Evolutionary conservation across 495 filamentous ascomycete species (phyloP).

Genomic region (Daldinia caldariorum): DNA sequence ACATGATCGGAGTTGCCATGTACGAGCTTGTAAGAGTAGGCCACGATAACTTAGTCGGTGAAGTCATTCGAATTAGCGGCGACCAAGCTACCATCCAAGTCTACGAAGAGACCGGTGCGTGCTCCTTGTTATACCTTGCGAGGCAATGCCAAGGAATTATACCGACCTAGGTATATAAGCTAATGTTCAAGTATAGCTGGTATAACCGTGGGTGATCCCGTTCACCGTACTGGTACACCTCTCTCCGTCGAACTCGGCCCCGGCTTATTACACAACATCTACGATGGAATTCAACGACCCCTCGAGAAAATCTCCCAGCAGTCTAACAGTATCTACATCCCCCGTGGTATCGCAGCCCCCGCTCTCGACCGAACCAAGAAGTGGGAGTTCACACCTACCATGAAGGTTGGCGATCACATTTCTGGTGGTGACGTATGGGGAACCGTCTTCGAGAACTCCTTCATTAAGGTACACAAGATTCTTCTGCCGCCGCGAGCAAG

Average conservation of each 20-base stretch:
- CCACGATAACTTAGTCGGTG: conserved; percentile 87
- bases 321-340: conserved; percentile 92
- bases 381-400: conserved; percentile 92
- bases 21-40: conserved; percentile 98
- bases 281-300: conserved; percentile 98
- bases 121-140: not conserved
- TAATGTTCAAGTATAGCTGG: conserved; percentile 69
- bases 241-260: conserved; percentile 97
- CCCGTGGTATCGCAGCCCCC: conserved; percentile 90
- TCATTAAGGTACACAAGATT: conserved; percentile 95
- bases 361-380: conserved; percentile 86
- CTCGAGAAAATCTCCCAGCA: conserved; percentile 81
- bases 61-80: conserved; percentile 96
- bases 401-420: conserved; percentile 96
- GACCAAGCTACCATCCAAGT: conserved; percentile 98
- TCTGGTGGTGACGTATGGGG: conserved; percentile 96
- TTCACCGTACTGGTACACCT: conserved; percentile 88
- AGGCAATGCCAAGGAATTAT: conserved; percentile 5
- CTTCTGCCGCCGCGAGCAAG: conserved; percentile 89
- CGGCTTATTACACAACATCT: conserved; percentile 98
- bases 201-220: conserved; percentile 95
- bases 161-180: too few relatives aligned
- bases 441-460: conserved; percentile 92
- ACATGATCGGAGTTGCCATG: conserved; percentile 99
- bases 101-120: conserved; percentile 95